phyloP scores from a whole-genome alignment of 768 basidiomycete genomes.

The Trametes elegans region DNA sequence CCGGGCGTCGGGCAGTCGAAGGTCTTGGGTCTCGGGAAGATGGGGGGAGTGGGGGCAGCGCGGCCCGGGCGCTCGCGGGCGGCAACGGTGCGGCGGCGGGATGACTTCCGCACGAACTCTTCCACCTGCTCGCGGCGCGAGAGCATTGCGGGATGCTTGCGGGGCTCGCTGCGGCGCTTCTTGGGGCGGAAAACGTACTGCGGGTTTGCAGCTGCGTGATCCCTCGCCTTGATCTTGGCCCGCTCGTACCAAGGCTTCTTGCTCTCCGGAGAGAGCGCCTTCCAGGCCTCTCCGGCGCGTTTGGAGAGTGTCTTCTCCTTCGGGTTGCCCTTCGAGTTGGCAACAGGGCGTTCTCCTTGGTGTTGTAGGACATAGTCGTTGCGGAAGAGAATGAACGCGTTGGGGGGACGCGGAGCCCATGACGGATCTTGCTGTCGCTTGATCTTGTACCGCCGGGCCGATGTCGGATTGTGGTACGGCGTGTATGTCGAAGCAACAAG shows the following conservation, averaged over 20 bases:
- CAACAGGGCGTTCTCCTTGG: slow-evolving; percentile 45
- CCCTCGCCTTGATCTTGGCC: slow-evolving; percentile 53
- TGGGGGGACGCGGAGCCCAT: slow-evolving; percentile 68
- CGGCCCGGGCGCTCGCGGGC: not conserved
- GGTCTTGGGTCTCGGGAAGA: too few species aligned
- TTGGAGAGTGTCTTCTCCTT: slow-evolving; percentile 65
- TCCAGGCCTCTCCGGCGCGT: slow-evolving; percentile 77
- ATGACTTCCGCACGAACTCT: slow-evolving; percentile 20
- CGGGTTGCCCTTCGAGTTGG: too few species aligned
- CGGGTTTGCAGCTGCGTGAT: slow-evolving; percentile 52
- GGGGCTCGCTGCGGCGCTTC: slow-evolving; percentile 14
- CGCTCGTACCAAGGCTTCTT: slow-evolving; percentile 45
- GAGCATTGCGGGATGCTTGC: slow-evolving; percentile 16
- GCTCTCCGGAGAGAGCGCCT: slow-evolving; percentile 46
- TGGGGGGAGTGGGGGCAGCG: too few species aligned
- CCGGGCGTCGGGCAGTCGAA: slow-evolving; percentile 5
- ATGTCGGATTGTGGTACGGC: slow-evolving; percentile 30
- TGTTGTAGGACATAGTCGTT: slow-evolving; percentile 50
- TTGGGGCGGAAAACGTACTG: slow-evolving; percentile 61
- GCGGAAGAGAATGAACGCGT: slow-evolving; percentile 73
- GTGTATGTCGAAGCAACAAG: slow-evolving; percentile 6
- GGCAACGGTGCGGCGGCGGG: slow-evolving; percentile 4
- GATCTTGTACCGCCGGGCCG: slow-evolving; percentile 37
- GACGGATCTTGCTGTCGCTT: slow-evolving; percentile 46
- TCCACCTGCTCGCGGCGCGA: slow-evolving; percentile 31